Conservation (phyloP, 257 asterid species). For the Ocimum tenuiflorum region DNA sequence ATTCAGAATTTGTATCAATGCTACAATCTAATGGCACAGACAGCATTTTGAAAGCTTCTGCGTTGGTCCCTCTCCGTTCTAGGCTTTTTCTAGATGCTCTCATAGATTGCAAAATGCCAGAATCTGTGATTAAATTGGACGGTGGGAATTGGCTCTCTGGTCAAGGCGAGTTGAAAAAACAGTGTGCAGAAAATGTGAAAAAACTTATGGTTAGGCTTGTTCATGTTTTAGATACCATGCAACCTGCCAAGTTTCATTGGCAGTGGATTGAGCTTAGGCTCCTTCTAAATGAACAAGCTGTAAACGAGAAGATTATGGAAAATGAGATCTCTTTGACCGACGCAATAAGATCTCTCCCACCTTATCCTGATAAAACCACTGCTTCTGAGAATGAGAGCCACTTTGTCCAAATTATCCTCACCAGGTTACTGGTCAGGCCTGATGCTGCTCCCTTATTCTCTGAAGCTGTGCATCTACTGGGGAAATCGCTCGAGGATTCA, state of each 20-base stretch:
- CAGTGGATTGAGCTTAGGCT: conserved; percentile 98
- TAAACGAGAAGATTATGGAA: conserved; percentile 68
- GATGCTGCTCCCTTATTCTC: conserved; percentile 96
- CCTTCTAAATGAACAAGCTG: conserved; percentile 83
- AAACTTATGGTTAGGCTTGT: conserved; percentile 66
- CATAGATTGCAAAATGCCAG: conserved; percentile 72
- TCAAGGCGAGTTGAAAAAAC: conserved; percentile 57
- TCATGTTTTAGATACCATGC: conserved; percentile 74
- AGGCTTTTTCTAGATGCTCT: conserved; percentile 85
- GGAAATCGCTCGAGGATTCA: conserved; percentile 88
- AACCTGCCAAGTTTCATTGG: conserved; percentile 98
- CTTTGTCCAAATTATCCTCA: conserved; percentile 77
- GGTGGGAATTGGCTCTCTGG: conserved; percentile 44
- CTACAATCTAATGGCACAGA: conserved; percentile 61
- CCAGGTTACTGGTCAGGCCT: conserved; percentile 89
- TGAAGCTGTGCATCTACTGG: conserved; percentile 78
- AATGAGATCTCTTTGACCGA: conserved; percentile 61
- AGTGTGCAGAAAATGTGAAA: conserved; percentile 54
- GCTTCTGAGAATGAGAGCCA: conserved; percentile 86
- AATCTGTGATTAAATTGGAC: conserved; percentile 41
- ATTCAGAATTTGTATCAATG: conserved; percentile 70
- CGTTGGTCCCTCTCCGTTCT: conserved; percentile 89
- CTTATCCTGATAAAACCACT: conserved; percentile 55
- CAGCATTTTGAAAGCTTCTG: conserved; percentile 54
- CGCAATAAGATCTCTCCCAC: conserved; percentile 71